Evolutionary conservation across 345 rosid species (phyloP), one percentile per base, ranked within the genome.

Genomic region (Lepidium africanum): DNA sequence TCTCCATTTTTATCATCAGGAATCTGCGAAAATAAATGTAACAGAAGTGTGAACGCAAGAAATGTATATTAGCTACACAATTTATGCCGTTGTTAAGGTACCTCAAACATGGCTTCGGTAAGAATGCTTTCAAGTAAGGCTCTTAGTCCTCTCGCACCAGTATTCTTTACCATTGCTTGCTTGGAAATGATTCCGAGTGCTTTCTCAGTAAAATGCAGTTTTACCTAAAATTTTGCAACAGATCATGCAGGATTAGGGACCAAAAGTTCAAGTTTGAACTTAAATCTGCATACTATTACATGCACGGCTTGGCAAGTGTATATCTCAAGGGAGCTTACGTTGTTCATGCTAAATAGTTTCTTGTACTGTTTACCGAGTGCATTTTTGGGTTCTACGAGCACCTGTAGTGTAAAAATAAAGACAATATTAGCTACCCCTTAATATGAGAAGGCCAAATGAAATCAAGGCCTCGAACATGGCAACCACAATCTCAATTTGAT

Each of bases 91-190:
- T 40, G 33, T 5, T 67, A n/a, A 42, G 16, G 61, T 86, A 88
- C 98, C 98, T 93, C 97, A 77, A 83, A 93, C 98, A 93, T 93
- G 65, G 98, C 80, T 82, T 93, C 98, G 17, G 87, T 90, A 30
- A 93, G 83, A 77, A 84, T 85, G 85, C 80, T 86, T 84, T 93
- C 98, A 46, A 93, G 80, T 70, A 93, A 69, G 79, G 97, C 86
- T 79, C 96, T 80, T 49, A 90, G 83, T 23, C 98, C 97, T 82
- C 98, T 84, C 3, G 98, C 98, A 66, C 98, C 97, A 0, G 98
- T 93, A 43, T 90, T 90, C 79, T 90, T 93, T 51, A 79, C 89
- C 91, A 85, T 88, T 7, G 98, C 96, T 72, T 80, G 90, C 79
- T 80, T 80, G 17, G 97, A 88, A 70, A 90, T 88, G 16, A 86